Evolutionary conservation across 306 rosid species (phyloP).

Genomic region (Pachyrhizus erosus): DNA sequence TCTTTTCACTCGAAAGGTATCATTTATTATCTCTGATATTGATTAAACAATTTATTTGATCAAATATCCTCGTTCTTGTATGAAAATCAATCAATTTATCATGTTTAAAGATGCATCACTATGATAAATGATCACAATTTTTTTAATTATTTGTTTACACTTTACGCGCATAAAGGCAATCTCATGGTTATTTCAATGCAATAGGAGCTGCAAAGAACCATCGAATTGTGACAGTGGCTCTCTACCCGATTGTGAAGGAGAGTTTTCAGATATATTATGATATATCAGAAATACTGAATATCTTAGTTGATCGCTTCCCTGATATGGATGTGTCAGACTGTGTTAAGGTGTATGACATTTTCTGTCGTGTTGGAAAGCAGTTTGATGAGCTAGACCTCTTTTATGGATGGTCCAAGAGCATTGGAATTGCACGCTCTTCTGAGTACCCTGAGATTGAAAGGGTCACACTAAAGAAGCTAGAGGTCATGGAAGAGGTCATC

Average conservation of each 20-base stretch:
- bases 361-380: constrained; percentile 80
- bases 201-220: constrained; percentile 80
- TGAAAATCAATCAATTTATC: not conserved
- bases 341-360: constrained; percentile 68
- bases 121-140: not conserved
- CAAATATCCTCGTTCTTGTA: not conserved
- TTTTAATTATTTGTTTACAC: constrained; percentile 2
- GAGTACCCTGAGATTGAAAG: constrained; percentile 87
- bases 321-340: constrained; percentile 66
- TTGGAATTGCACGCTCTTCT: constrained; percentile 77
- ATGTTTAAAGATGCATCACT: not conserved
- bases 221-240: constrained; percentile 76
- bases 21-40: not conserved
- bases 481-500: constrained; percentile 83
- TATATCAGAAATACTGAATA: constrained; percentile 62
- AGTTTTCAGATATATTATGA: constrained; percentile 79
- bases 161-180: constrained; percentile 3
- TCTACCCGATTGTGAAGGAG: constrained; percentile 76
- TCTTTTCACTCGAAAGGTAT: not conserved
- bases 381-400: constrained; percentile 83
- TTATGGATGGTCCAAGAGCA: constrained; percentile 70
- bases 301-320: constrained; percentile 71
- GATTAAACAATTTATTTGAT: not conserved
- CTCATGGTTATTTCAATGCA: constrained; percentile 36
- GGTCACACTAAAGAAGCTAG: constrained; percentile 72